Base-by-base conservation (phyloP, 257 asterid species). In the Verbena officinalis region DNA sequence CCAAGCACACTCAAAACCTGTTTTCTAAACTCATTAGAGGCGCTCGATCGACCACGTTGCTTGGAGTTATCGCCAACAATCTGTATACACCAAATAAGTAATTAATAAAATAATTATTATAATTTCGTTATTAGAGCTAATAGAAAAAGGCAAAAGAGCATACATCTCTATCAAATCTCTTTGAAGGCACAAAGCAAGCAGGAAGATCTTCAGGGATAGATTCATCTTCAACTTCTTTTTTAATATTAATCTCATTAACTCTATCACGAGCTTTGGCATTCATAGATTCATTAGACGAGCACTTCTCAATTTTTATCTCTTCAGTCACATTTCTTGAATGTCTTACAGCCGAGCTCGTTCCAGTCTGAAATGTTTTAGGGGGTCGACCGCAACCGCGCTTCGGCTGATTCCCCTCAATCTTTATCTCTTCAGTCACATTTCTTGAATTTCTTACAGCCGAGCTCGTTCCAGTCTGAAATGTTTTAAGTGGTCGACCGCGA, bases 161-260 rank as follows among this genome's bases (percentile, higher is more conserved):
- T 77, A 70, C 77, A 17, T 30, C 67, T 39, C 4, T 10, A 27
- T 30, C 1, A 38, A 9, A 45, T 59, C 3, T 24, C 45, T 21
- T 69, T n/a, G 78, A 31, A 55, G 75, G 22, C 46, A 51, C 74
- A 33, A 71, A 70, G 30, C n/a, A n/a, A n/a, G n/a, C 33, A 27
- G 2, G 4, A 27, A 27, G 4, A 27, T 27, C 5, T 2, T 27
- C 33, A 27, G 33, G 33, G 5, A 2, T 27, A 2, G 33, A 27
- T 27, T 27, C 44, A 38, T 38, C 44, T 4, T 64, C 76, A 38
- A 36, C 67, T 66, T 24, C 44, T 38, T 19, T 27, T 14, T 23
- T 55, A 4, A 31, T 22, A 15, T 13, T 15, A 27, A 36, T 38
- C 36, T 20, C 52, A 64, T 34, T 2, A 21, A 9, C 17, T 21